A percentile compares a stretch with the other conserved stretches of the same genome.
Conservation (phyloP, 176 grass and related monocot species). For the Elymus sibiricus region DNA sequence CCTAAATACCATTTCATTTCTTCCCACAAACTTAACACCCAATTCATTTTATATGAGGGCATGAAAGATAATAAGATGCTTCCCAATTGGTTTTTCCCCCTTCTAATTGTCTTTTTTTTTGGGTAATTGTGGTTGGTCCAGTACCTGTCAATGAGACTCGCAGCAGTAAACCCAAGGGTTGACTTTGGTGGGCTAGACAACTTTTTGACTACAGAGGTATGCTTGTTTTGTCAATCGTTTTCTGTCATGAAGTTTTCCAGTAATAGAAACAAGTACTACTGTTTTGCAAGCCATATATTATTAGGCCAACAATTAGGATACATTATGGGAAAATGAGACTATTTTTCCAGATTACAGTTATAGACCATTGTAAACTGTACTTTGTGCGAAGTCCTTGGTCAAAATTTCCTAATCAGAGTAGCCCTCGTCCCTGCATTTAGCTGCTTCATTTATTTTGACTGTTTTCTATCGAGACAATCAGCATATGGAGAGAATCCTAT, state of each 20-base stretch:
- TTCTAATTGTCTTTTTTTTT: conserved; percentile 1
- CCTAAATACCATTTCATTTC: background rate
- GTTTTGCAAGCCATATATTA: no score
- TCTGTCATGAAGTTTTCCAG: conserved; percentile 4
- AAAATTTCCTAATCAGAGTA: background rate
- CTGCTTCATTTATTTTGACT: conserved; percentile 2
- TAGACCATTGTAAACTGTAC: background rate
- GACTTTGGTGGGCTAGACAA: conserved; percentile 71
- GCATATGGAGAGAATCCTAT: background rate
- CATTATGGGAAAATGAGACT: no score
- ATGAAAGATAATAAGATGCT: background rate
- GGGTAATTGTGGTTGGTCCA: conserved; percentile 30
- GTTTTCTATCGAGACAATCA: background rate
- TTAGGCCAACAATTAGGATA: no score
- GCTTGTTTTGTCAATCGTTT: background rate
- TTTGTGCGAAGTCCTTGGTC: background rate
- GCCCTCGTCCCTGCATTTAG: background rate
- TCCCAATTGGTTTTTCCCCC: background rate
- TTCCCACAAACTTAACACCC: background rate
- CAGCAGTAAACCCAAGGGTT: conserved; percentile 76
- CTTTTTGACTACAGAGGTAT: conserved; percentile 69
- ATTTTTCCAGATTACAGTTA: background rate
- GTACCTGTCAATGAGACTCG: conserved; percentile 88
- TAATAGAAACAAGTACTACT: no score
- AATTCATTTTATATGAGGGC: background rate